These are phyloP conservation scores for Chlorella sp. DNA, from an alignment of 139 green algal genomes.

Conservation along the genomic window DNA sequence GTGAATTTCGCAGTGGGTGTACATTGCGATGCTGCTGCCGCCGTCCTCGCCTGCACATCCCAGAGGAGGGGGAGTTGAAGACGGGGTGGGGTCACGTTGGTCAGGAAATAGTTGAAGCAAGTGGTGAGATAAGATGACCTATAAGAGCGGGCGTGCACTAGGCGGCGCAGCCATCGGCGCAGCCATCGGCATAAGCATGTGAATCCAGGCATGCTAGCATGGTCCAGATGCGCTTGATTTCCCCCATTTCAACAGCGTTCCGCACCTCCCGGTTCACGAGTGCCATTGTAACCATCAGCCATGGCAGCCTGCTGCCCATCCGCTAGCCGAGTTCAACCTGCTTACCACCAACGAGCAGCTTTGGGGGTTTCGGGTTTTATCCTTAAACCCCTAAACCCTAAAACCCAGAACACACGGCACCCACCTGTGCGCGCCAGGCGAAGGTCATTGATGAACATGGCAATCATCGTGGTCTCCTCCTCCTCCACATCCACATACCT, in stretches of 20 bases:
- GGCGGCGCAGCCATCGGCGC: neutral
- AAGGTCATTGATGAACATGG: slow-evolving; percentile 92
- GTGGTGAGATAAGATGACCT: no score
- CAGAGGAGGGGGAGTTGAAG: neutral
- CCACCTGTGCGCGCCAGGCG: slow-evolving; percentile 50
- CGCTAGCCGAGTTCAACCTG: no score
- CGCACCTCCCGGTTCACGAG: no score
- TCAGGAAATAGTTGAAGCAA: neutral
- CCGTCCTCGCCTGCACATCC: slow-evolving; percentile 5
- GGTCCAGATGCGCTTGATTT: no score
- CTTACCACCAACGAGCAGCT: no score
- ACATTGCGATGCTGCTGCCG: slow-evolving; percentile 73
- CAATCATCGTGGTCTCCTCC: slow-evolving; percentile 99
- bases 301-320: no score
- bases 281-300: no score
- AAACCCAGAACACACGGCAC: neutral
- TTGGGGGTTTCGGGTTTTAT: no score
- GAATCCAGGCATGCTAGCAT: neutral
- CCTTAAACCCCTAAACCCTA: no score
- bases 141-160: no score
- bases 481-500: slow-evolving; percentile 87
- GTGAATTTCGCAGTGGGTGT: slow-evolving; percentile 99
- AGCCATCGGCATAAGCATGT: neutral
- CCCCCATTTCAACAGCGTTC: neutral
- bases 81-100: neutral